Evolutionary conservation across 2,329 filamentous ascomycete species (phyloP).

Genomic region (Geosmithia putterillii): DNA sequence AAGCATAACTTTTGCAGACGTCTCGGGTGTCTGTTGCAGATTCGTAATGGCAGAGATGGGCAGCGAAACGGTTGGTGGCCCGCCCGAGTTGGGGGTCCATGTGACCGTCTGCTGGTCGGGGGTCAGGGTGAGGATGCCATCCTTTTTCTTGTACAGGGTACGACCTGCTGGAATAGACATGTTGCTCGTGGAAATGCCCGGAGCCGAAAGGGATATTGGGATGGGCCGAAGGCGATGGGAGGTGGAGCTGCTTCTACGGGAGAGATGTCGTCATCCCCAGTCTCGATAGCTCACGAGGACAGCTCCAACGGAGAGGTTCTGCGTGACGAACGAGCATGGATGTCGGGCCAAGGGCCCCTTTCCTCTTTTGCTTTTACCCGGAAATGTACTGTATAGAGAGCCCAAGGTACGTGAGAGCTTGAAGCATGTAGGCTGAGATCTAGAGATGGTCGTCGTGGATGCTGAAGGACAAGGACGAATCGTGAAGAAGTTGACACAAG

Average conservation of each 20-base stretch:
- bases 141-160: constrained; percentile 88
- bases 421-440: background rate
- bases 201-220: background rate
- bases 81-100: constrained; percentile 64
- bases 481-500: background rate
- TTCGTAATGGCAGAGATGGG: constrained; percentile 71
- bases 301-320: background rate
- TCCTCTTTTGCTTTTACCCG: background rate
- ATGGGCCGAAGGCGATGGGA: background rate
- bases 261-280: constrained; percentile 1
- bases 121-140: constrained; percentile 69
- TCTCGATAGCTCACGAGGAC: background rate
- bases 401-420: background rate
- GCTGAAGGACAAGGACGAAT: background rate
- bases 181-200: background rate
- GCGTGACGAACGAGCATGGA: too few relatives aligned
- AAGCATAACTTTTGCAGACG: constrained; percentile 81
- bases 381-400: background rate
- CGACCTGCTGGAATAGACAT: constrained; percentile 53
- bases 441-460: background rate
- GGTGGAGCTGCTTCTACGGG: background rate
- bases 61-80: constrained; percentile 56
- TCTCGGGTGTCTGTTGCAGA: constrained; percentile 87
- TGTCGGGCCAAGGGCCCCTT: background rate
- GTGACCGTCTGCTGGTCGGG: constrained; percentile 61